Evolutionary conservation across 257 asterid genomes (phyloP).

Genomic region (Parsonsia alboflavescens): DNA sequence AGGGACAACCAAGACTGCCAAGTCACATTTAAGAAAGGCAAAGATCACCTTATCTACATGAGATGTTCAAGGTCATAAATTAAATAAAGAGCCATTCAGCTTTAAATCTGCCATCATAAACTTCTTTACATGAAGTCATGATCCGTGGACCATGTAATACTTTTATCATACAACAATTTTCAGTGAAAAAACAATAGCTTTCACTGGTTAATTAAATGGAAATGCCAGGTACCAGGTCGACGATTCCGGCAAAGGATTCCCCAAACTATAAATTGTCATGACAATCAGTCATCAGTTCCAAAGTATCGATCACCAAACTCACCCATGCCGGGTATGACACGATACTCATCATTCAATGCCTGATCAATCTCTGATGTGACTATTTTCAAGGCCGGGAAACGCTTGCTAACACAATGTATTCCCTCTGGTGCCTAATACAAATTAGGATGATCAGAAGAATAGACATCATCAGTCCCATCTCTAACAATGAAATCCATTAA

Average conservation of each 20-base stretch:
- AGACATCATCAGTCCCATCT: background rate
- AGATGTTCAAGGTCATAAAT: background rate
- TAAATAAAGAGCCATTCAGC: background rate
- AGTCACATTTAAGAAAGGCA: background rate
- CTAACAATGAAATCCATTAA: background rate
- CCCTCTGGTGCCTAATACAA: constrained; percentile 86
- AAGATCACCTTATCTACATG: background rate
- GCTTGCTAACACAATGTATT: constrained; percentile 78
- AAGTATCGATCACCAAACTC: constrained; percentile 96
- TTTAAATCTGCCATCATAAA: background rate
- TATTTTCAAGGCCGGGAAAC: constrained; percentile 80
- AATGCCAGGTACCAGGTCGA: background rate
- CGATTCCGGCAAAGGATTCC: background rate
- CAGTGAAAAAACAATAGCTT: background rate
- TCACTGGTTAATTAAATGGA: background rate
- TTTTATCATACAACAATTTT: background rate
- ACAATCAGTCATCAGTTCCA: constrained; percentile 48
- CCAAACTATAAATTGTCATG: background rate
- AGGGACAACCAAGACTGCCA: background rate
- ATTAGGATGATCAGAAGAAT: background rate
- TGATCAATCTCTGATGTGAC: constrained; percentile 91
- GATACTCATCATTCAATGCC: constrained; percentile 57
- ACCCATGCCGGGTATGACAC: constrained; percentile 94
- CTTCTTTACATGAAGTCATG: background rate
- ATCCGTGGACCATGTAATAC: background rate